A percentile compares a stretch with the other conserved stretches of the same genome.
These are phyloP conservation scores for Spergularia marina DNA, from an alignment of 148 eudicot species.

Conservation along the genomic window DNA sequence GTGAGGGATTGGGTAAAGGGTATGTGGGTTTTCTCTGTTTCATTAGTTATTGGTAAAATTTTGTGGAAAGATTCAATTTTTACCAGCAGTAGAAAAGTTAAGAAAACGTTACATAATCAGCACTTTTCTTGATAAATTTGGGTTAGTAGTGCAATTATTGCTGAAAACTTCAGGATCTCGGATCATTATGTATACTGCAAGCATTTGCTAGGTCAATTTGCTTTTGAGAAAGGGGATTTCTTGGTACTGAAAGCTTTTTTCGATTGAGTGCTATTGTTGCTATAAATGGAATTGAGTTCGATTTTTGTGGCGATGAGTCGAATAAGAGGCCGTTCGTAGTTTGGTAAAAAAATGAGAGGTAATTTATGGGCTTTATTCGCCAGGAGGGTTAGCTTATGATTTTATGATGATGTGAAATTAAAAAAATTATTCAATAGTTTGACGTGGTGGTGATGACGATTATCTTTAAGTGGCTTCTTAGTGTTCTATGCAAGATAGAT, in stretches of 20 bases:
- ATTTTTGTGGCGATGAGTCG: not conserved
- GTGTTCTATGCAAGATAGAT: not conserved
- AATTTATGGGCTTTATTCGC: conserved; percentile 5
- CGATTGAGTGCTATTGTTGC: not conserved
- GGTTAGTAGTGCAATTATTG: not conserved
- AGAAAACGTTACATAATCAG: not conserved
- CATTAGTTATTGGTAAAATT: not conserved
- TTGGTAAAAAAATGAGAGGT: not conserved
- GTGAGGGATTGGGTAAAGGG: not conserved
- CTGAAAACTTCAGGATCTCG: not conserved
- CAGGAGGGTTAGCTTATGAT: not conserved
- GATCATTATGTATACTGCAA: not conserved
- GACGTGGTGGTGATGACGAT: not conserved
- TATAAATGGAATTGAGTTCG: not conserved
- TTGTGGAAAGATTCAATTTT: not conserved
- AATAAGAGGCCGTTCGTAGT: not conserved
- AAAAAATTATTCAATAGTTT: not conserved
- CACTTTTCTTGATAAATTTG: not conserved
- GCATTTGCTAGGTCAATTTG: not conserved
- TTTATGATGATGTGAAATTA: not conserved
- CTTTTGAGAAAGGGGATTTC: not conserved
- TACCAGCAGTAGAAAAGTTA: not conserved
- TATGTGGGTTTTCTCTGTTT: conserved; percentile 6
- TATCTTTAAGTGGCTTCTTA: not conserved
- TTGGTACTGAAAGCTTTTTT: not conserved